Base-by-base conservation (phyloP, 73 alveolate genomes). In the Symbiodinium natans region DNA sequence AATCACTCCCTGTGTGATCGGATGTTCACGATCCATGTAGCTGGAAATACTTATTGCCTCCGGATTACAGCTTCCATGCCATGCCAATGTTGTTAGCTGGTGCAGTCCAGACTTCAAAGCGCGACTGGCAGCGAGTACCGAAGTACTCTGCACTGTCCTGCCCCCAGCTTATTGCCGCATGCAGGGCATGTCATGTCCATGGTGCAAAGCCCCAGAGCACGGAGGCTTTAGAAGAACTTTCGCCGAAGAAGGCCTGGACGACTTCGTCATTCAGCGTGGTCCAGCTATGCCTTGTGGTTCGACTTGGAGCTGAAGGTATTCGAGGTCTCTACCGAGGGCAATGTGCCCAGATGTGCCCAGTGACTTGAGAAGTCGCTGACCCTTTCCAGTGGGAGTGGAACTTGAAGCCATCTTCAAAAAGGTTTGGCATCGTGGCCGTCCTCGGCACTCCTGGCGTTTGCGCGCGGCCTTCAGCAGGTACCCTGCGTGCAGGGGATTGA, bases 401-500 rank as follows among this genome's bases (percentile, higher is more conserved):
- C n/a, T n/a, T n/a, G n/a, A n/a, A n/a, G n/a, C n/a, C n/a, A n/a
- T n/a, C n/a, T n/a, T n/a, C n/a, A n/a, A n/a, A 23, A 7, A 88
- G 95, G 95, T 88, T 88, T 40, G 95, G 95, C 86, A 88, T 88
- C n/a, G 95, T 88, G 23, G 85, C 95, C 9, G 21, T n/a, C 6
- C 86, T 82, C 27, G 95, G 95, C 17, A 54, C 86, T 15, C 95
- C 95, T 11, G 95, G 86, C 33, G 95, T 56, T n/a, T 88, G 95
- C 84, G 84, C 42, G 19, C 36, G 80, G 84, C 84, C 29, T 23
- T 33, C 43, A 34, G 36, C 77, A 8, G 77, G 8, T 48, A 10
- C 17, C 63, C 17, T 48, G 63, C 17, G 8, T 48, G 63, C 63
- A 10, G 63, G 63, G 8, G 8, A 17, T 48, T 48, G 63, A 10